A percentile compares a stretch with the other conserved stretches of the same genome.
Evolutionary conservation across 306 rosid species (phyloP).

Genomic region (Acacia crassicarpa): DNA sequence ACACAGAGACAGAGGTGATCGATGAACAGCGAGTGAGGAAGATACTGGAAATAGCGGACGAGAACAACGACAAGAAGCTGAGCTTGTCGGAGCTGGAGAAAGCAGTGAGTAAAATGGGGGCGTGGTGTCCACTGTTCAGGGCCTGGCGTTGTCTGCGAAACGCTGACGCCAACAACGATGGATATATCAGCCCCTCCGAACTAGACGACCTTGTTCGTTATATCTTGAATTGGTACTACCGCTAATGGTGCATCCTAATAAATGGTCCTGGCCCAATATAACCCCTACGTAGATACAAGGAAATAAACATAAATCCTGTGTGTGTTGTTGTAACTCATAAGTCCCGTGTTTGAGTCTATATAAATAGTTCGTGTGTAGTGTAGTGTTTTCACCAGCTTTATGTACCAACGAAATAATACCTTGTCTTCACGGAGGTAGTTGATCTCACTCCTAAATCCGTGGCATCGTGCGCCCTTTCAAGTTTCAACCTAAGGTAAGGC

Average conservation of each 20-base stretch:
- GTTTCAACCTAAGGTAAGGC: no score
- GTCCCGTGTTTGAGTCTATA: no score
- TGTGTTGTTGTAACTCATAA: no score
- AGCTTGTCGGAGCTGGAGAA: not conserved
- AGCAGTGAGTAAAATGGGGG: not conserved
- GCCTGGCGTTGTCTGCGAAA: not conserved
- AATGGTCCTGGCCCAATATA: no score
- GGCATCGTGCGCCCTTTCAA: not conserved
- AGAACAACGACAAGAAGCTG: not conserved
- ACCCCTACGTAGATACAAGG: no score
- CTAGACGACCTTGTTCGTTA: not conserved
- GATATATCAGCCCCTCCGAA: not conserved
- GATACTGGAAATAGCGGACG: not conserved
- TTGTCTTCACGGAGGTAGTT: not conserved
- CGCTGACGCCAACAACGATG: not conserved
- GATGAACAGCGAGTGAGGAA: not conserved
- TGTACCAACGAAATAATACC: no score
- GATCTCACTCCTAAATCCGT: not conserved
- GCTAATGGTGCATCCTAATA: no score
- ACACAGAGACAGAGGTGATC: no score
- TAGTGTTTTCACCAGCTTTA: no score
- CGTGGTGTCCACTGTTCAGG: not conserved
- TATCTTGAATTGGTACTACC: not conserved
- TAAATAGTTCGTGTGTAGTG: no score
- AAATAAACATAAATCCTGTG: no score